Evolutionary conservation across 176 grass and related monocot genomes (phyloP).

Genomic region (Elymus sibiricus): DNA sequence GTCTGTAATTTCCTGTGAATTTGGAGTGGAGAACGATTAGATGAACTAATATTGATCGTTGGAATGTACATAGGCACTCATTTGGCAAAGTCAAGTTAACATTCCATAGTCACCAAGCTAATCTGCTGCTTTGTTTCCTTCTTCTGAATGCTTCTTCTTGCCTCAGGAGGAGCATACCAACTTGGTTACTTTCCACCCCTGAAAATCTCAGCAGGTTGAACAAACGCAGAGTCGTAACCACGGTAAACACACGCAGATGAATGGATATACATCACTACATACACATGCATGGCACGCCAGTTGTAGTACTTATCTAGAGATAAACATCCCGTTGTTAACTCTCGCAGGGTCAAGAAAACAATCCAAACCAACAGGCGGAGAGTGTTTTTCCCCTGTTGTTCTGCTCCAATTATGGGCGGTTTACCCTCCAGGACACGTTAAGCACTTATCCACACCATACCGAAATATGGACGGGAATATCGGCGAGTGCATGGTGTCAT

Average conservation of each 20-base stretch:
- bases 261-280: not conserved
- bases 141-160: not conserved
- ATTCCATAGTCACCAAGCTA: not conserved
- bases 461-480: constrained; percentile 28
- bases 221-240: not conserved
- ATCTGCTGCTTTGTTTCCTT: too few species aligned
- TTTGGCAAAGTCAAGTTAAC: not conserved
- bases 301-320: not conserved
- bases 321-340: not conserved
- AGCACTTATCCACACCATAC: not conserved
- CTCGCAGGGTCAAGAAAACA: not conserved
- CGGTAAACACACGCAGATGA: not conserved
- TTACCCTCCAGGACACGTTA: constrained; percentile 34
- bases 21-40: not conserved
- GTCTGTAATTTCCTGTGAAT: not conserved
- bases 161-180: not conserved
- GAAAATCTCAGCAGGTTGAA: not conserved
- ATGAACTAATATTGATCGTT: not conserved
- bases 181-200: not conserved
- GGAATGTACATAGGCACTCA: not conserved
- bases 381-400: not conserved
- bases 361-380: not conserved
- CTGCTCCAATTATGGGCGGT: not conserved
- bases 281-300: not conserved
- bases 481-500: constrained; percentile 27